These are phyloP conservation scores for Pseudogymnoascus sp. DNA, from an alignment of 2,329 filamentous ascomycete species.

Conservation along the genomic window DNA sequence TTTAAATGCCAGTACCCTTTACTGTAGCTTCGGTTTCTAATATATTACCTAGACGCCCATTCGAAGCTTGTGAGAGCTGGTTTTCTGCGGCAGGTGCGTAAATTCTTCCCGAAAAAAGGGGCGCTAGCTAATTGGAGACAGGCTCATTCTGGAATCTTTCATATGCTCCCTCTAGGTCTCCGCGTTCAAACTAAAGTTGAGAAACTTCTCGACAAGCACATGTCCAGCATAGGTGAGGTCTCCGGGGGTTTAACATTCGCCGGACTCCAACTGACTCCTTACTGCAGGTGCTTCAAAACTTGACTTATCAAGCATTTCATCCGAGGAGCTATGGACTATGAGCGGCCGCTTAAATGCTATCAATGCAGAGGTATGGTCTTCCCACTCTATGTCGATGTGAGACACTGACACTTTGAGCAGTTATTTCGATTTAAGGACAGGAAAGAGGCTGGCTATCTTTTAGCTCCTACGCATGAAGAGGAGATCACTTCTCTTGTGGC, in stretches of 20 bases:
- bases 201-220: constrained; percentile 77
- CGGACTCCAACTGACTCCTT: constrained; percentile 11
- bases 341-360: constrained; percentile 73
- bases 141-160: constrained; percentile 86
- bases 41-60: constrained; percentile 48
- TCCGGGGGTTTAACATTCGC: neutral
- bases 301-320: constrained; percentile 77
- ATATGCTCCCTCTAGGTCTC: constrained; percentile 79
- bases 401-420: constrained; percentile 36
- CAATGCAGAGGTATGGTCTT: constrained; percentile 56
- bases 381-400: constrained; percentile 8
- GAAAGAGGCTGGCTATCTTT: constrained; percentile 64
- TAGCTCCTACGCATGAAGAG: constrained; percentile 93
- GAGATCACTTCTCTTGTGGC: constrained; percentile 83
- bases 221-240: constrained; percentile 61
- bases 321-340: constrained; percentile 73
- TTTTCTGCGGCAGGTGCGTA: constrained; percentile 61
- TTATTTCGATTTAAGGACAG: constrained; percentile 76
- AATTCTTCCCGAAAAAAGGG: neutral
- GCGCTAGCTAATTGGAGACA: constrained; percentile 29
- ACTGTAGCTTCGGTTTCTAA: neutral
- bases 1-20: constrained; percentile 21
- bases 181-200: constrained; percentile 87
- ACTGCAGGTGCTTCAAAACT: constrained; percentile 68
- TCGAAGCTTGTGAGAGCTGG: constrained; percentile 63